Evolutionary conservation across 1,284 basidiomycete species (phyloP).

Genomic region (Inonotus obliquus): DNA sequence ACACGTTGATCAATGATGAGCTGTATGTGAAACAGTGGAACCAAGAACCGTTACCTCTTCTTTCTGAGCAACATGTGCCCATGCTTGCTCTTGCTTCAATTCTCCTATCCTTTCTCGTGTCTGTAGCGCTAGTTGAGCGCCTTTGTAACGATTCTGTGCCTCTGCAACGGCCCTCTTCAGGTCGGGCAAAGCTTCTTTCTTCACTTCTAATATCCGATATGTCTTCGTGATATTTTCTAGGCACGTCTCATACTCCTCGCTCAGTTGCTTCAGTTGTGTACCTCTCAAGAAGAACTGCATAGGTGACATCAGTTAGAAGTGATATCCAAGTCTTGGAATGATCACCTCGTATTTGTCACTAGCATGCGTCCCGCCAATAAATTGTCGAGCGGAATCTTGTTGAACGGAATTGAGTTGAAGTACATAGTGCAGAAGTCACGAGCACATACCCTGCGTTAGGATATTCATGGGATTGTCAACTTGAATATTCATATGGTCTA

Average conservation of each 20-base stretch:
- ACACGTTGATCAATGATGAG: not conserved
- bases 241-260: constrained; percentile 81
- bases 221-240: constrained; percentile 68
- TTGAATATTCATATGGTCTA: constrained; percentile 93
- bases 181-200: constrained; percentile 72
- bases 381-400: constrained; percentile 60
- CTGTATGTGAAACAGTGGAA: not conserved
- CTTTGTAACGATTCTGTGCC: constrained; percentile 59
- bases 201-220: constrained; percentile 56
- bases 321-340: not conserved
- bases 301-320: constrained; percentile 4
- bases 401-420: not conserved
- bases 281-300: constrained; percentile 89
- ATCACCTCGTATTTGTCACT: constrained; percentile 88
- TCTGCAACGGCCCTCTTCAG: constrained; percentile 58
- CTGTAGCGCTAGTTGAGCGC: constrained; percentile 69
- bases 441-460: constrained; percentile 71
- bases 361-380: constrained; percentile 80
- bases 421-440: no score
- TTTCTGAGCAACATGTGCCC: constrained; percentile 82
- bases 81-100: constrained; percentile 80
- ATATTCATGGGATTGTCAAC: constrained; percentile 98
- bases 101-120: constrained; percentile 65
- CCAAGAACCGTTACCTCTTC: constrained; percentile 42
- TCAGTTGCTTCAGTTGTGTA: constrained; percentile 86